A percentile compares a stretch with the other conserved stretches of the same genome.
Conservation (phyloP, 2,329 filamentous ascomycete genomes). For the Penicillium sp. region DNA sequence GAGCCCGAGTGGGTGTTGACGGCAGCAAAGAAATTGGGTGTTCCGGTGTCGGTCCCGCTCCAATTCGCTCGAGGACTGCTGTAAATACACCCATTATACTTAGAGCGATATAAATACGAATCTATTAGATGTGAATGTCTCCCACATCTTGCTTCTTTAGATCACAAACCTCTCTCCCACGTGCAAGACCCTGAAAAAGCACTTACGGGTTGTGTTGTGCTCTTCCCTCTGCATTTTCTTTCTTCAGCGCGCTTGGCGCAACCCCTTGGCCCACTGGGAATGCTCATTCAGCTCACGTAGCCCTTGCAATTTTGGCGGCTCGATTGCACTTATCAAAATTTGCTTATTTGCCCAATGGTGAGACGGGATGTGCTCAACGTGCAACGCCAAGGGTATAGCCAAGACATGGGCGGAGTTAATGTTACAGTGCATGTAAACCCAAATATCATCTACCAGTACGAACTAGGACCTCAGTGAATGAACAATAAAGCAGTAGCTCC, state of each 20-base stretch:
- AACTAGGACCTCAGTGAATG: background rate
- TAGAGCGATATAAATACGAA: background rate
- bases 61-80: slow-evolving; percentile 43
- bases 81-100: background rate
- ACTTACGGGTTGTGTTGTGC: background rate
- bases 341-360: background rate
- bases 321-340: background rate
- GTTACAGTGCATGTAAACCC: background rate
- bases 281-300: background rate
- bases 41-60: slow-evolving; percentile 50
- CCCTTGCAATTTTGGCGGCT: background rate
- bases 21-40: slow-evolving; percentile 50
- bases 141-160: background rate
- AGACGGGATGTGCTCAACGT: background rate
- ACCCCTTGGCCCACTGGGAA: background rate
- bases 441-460: background rate
- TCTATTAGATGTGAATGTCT: background rate
- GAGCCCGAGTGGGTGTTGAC: slow-evolving; percentile 57
- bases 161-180: too few species aligned
- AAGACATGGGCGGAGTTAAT: background rate
- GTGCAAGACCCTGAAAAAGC: too few species aligned
- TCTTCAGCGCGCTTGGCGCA: background rate
- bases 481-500: background rate
- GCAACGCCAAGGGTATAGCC: background rate
- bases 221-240: background rate